A percentile compares a stretch with the other conserved stretches of the same genome.
Evolutionary conservation across 1,284 basidiomycete species (phyloP).

Genomic region (Trichosporon sp.): DNA sequence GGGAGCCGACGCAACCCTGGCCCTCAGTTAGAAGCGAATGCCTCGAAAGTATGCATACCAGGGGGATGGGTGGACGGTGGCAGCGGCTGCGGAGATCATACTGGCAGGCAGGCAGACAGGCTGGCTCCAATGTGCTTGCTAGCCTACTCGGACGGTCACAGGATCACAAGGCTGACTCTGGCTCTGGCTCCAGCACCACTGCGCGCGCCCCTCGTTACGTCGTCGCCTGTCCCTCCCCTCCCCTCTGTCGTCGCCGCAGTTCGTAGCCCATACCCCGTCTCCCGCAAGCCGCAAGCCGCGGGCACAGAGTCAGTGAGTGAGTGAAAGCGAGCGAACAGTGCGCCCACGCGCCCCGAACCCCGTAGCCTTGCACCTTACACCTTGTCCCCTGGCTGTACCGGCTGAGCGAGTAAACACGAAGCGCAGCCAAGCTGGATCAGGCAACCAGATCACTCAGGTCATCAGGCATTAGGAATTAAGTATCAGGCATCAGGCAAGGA

Average conservation of each 20-base stretch:
- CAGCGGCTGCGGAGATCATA: not conserved
- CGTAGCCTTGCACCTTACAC: slow-evolving; percentile 4
- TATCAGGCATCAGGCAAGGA: too few species aligned
- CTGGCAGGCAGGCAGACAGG: too few species aligned
- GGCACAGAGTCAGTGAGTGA: too few species aligned
- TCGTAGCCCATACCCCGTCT: too few species aligned
- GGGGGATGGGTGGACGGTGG: not conserved
- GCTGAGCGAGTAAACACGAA: not conserved
- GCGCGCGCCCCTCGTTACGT: not conserved
- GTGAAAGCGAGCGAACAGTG: not conserved
- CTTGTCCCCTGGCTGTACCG: not conserved
- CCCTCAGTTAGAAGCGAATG: not conserved
- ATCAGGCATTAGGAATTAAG: too few species aligned
- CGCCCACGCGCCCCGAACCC: not conserved
- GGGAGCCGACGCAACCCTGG: not conserved
- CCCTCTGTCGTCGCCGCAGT: not conserved
- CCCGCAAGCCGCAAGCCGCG: too few species aligned
- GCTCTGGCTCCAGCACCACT: not conserved
- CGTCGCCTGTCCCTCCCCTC: not conserved
- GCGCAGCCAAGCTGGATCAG: not conserved
- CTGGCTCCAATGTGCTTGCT: not conserved
- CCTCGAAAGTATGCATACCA: not conserved
- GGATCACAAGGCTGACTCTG: not conserved
- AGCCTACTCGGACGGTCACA: not conserved
- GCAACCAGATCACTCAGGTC: too few species aligned